Percentiles rank a stretch among this genome's conserved stretches.
These are phyloP conservation scores for Sanghuangporus sanghuang DNA, from an alignment of 1,284 basidiomycete species.

Conservation along the genomic window DNA sequence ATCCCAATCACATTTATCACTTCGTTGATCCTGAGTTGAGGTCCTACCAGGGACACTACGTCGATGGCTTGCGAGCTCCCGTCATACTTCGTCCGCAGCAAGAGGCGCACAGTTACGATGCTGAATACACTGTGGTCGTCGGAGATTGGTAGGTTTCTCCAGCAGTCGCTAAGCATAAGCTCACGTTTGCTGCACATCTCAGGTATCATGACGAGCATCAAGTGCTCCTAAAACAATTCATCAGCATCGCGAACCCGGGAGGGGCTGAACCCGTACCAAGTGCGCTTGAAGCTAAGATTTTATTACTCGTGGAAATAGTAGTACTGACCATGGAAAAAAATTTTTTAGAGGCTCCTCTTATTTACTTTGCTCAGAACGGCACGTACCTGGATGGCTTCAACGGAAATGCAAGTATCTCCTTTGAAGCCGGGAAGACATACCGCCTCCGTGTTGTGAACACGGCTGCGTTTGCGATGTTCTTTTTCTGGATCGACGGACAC, in stretches of 20 bases:
- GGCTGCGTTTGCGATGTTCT: conserved; percentile 67
- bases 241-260: conserved; percentile 71
- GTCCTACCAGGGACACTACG: conserved; percentile 90
- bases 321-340: neutral
- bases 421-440: conserved; percentile 79
- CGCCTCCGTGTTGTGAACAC: conserved; percentile 79
- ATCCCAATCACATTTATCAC: neutral
- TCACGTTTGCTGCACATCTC: no score
- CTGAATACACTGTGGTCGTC: conserved; percentile 84
- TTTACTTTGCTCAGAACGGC: conserved; percentile 80
- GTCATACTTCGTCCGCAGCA: conserved; percentile 65
- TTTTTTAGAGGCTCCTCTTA: conserved; percentile 63
- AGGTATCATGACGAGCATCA: conserved; percentile 69
- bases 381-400: conserved; percentile 77
- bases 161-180: no score
- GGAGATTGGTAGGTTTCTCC: conserved; percentile 56
- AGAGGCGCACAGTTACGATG: conserved; percentile 77
- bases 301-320: neutral
- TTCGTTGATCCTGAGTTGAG: no score
- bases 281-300: conserved; percentile 25
- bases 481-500: conserved; percentile 90
- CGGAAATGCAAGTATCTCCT: conserved; percentile 82
- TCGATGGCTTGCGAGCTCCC: conserved; percentile 80
- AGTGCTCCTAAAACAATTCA: conserved; percentile 62
- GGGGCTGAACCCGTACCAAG: conserved; percentile 87